Evolutionary conservation across 2,329 filamentous ascomycete species (phyloP).

Genomic region (Pleomassaria siparia): DNA sequence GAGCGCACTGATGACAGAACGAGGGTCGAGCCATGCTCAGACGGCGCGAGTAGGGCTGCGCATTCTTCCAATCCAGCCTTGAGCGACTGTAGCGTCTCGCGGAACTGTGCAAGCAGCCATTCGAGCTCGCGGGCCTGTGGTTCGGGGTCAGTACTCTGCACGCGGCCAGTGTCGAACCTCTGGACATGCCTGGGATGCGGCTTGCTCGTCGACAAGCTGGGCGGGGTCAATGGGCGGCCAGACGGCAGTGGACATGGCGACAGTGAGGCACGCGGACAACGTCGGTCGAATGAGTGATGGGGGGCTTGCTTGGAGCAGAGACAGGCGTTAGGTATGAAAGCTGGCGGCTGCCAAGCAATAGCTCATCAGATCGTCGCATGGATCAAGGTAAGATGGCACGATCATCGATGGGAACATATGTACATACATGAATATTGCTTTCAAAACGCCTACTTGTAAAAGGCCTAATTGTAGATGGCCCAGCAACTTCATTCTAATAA

Average conservation of each 20-base stretch:
- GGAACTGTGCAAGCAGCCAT: slow-evolving; percentile 64
- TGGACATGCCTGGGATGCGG: slow-evolving; percentile 50
- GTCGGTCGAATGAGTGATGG: not conserved
- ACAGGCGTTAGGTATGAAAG: too few species aligned
- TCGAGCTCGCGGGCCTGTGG: slow-evolving; percentile 58
- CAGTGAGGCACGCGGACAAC: not conserved
- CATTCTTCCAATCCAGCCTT: slow-evolving; percentile 83
- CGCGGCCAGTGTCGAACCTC: not conserved
- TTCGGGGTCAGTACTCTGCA: not conserved
- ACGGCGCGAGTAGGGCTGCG: slow-evolving; percentile 79
- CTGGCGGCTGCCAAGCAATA: too few species aligned
- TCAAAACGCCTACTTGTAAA: not conserved
- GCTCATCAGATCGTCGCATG: too few species aligned
- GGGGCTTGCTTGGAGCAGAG: not conserved
- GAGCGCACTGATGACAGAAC: slow-evolving; percentile 85
- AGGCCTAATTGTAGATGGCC: not conserved
- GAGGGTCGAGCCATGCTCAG: slow-evolving; percentile 83
- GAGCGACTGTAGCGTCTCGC: slow-evolving; percentile 62
- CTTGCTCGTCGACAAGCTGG: slow-evolving; percentile 55
- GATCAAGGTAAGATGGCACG: too few species aligned
- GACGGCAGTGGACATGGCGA: slow-evolving; percentile 60
- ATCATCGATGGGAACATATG: too few species aligned
- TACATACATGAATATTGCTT: not conserved
- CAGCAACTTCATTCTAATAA: too few species aligned
- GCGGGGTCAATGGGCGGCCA: slow-evolving; percentile 60